Base-by-base conservation (phyloP, 192 early-diverging fungal species). In the Coemansia sp. region DNA sequence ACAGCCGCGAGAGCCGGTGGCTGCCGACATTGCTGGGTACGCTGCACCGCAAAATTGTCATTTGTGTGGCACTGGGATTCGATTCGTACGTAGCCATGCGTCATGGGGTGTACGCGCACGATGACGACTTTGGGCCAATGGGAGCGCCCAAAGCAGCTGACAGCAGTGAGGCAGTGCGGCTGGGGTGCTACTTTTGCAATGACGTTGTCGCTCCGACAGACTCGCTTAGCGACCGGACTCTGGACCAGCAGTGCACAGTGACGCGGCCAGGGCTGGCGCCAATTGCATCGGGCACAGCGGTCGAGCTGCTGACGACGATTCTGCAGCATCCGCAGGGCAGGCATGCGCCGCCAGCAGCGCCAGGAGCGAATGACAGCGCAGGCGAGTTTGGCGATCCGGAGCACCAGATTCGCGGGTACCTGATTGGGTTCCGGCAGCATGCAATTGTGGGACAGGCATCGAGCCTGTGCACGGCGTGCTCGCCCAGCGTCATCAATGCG, bases 241-340 rank as follows among this genome's bases (percentile, higher is more conserved):
- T 99, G 50, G 97, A 99, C 71, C 97, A 99, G 70, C 93, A 96
- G 85, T 99, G 97, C 72, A 99, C 97, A 0, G 97, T 99, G 5
- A 96, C 97, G 2, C 84, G 97, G 17, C 97, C 97, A 4, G 97
- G 97, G 3, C 69, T 99, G n/a, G 89, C 95, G 9, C 88, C 91
- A 4, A 84, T 97, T 51, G 94, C 97, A 1, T 85, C 86, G 43
- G 93, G 93, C 4, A 73, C 86, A 38, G 92, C 94, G 0, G 95
- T 94, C 4, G 97, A 99, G 82, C 84, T 99, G 72, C 80, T 97
- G 67, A 86, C 95, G 1, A 93, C 94, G 0, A 59, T 93, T 7
- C 60, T 96, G 35, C 94, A 97, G 79, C 93, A 97, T 19, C 77
- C 84, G 21, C 68, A 60, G 19, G 71, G 70, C 37, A 62, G 45